phyloP scores from a whole-genome alignment of 352 stramenopile genomes.

The Pythium rishiriense region DNA sequence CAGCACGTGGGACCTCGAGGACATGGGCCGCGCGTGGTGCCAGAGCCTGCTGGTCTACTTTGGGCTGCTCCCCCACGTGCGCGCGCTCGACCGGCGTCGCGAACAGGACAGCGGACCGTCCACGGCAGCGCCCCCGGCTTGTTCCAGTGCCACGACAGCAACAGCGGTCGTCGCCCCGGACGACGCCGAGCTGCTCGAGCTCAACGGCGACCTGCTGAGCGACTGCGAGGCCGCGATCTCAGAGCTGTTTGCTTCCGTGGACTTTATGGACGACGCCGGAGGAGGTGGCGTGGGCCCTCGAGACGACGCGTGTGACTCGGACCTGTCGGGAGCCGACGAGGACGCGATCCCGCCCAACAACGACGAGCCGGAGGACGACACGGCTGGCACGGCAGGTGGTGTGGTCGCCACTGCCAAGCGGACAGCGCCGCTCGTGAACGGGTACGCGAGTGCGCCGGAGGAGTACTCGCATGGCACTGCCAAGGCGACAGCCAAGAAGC shows the following conservation, averaged over 20 bases:
- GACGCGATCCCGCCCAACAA: conserved; percentile 56
- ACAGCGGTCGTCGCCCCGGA: no score
- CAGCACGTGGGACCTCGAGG: conserved; percentile 68
- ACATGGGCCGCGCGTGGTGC: conserved; percentile 75
- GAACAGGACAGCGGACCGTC: conserved; percentile 11
- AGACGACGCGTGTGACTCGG: conserved; percentile 43
- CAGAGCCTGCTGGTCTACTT: conserved; percentile 80
- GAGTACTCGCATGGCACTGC: conserved; percentile 8
- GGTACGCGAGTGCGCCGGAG: conserved; percentile 41
- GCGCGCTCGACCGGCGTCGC: conserved; percentile 30
- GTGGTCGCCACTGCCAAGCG: not conserved
- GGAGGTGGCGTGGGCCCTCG: not conserved
- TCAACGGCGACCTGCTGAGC: conserved; percentile 43
- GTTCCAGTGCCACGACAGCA: no score
- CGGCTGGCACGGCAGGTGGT: not conserved
- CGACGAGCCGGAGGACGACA: conserved; percentile 12
- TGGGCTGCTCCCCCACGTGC: conserved; percentile 50
- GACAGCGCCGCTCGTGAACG: conserved; percentile 13
- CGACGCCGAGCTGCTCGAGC: conserved; percentile 14
- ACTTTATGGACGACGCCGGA: conserved; percentile 27
- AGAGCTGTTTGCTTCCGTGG: conserved; percentile 41
- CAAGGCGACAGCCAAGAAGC: conserved; percentile 15
- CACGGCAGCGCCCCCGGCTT: conserved; percentile 2
- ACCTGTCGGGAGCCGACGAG: conserved; percentile 58
- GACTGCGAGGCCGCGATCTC: conserved; percentile 68